Conservation (phyloP, 495 filamentous ascomycete genomes). For the Annulohypoxylon nitens region DNA sequence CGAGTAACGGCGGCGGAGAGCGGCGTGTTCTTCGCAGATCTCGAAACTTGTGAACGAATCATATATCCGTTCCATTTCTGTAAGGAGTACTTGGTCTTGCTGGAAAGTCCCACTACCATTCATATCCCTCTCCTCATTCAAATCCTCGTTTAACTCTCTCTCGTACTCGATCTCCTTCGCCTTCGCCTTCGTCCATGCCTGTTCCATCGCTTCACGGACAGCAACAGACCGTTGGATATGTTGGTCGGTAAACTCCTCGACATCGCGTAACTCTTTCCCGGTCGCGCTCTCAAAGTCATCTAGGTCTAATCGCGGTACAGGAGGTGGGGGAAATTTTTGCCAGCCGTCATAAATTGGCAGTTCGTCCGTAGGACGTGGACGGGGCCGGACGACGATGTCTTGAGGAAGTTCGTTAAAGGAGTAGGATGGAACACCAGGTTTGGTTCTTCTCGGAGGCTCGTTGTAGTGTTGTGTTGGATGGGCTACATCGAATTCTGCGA, state of each 20-base stretch:
- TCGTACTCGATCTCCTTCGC: conserved; percentile 11
- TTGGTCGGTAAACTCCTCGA: conserved; percentile 14
- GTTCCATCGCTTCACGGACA: conserved; percentile 32
- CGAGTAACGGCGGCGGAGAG: conserved; percentile 15
- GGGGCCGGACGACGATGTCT: neutral
- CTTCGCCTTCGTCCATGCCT: neutral
- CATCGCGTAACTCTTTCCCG: conserved; percentile 17
- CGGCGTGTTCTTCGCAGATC: conserved; percentile 18
- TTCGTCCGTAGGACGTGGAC: neutral
- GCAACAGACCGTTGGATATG: conserved; percentile 37
- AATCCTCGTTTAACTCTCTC: neutral
- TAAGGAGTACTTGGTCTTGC: conserved; percentile 21
- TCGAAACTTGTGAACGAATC: conserved; percentile 30
- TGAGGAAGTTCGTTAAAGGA: neutral
- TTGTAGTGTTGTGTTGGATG: neutral
- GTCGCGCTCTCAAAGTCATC: neutral
- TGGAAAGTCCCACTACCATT: neutral
- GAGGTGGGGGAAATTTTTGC: conserved; percentile 15
- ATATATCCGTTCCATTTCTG: conserved; percentile 35
- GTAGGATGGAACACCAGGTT: neutral
- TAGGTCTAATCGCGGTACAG: conserved; percentile 15
- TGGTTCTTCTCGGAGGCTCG: neutral
- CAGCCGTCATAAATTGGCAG: conserved; percentile 7
- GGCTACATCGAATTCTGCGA: conserved; percentile 1
- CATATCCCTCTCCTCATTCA: neutral